Percentiles rank a stretch among this genome's conserved stretches.
Conservation (phyloP, 2,329 filamentous ascomycete genomes). For the Diplodia mutila region DNA sequence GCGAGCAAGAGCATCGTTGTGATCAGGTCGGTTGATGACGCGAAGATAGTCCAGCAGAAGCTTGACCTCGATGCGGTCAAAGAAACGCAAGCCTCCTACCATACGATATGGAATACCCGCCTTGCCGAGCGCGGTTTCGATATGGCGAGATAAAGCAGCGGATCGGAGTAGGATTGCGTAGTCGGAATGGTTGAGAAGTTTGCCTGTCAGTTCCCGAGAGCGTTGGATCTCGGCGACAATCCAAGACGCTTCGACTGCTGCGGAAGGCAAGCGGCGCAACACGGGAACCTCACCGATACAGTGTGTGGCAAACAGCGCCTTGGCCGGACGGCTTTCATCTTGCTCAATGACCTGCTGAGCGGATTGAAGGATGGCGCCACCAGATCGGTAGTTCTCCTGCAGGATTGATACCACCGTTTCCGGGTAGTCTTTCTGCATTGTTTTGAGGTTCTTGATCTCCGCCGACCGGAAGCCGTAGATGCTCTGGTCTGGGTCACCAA, state of each 20-base stretch:
- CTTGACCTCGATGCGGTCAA: constrained; percentile 88
- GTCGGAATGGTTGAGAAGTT: constrained; percentile 73
- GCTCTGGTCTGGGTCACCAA: constrained; percentile 95
- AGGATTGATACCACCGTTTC: constrained; percentile 81
- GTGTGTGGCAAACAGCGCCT: constrained; percentile 79
- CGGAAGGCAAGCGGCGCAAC: constrained; percentile 71
- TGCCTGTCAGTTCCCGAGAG: constrained; percentile 69
- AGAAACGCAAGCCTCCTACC: constrained; percentile 90
- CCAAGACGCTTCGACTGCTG: constrained; percentile 80
- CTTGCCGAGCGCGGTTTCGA: constrained; percentile 80
- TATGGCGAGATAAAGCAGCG: constrained; percentile 78
- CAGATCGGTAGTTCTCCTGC: constrained; percentile 94
- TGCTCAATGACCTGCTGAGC: constrained; percentile 90
- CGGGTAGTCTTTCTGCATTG: constrained; percentile 76
- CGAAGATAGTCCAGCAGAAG: constrained; percentile 85
- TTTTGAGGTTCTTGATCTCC: constrained; percentile 83
- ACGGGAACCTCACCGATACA: constrained; percentile 78
- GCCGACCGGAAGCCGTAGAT: constrained; percentile 96
- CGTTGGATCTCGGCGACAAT: constrained; percentile 82
- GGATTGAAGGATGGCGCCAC: constrained; percentile 77
- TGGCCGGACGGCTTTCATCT: constrained; percentile 78
- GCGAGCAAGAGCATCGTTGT: constrained; percentile 82
- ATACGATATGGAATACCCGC: constrained; percentile 86
- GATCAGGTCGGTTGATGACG: constrained; percentile 79
- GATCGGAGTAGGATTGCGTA: constrained; percentile 87